A percentile compares a stretch with the other conserved stretches of the same genome.
Conservation (phyloP, 768 basidiomycete species). For the Boletus vermiculosoides region DNA sequence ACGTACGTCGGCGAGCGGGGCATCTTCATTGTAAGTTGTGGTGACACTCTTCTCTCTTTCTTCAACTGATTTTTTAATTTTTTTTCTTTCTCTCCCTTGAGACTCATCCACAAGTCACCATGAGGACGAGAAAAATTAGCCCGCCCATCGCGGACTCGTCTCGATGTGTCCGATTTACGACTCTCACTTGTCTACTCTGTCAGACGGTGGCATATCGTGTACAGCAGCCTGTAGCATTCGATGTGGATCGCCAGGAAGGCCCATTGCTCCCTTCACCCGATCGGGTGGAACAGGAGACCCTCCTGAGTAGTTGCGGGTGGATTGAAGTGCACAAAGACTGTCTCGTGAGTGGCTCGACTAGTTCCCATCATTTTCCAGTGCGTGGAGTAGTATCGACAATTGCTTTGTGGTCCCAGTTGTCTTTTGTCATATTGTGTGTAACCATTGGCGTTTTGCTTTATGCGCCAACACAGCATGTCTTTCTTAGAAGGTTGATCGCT, state of each 20-base stretch:
- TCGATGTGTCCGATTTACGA: constrained; percentile 57
- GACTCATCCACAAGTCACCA: constrained; percentile 69
- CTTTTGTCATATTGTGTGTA: constrained; percentile 2
- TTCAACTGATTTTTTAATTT: constrained; percentile 8
- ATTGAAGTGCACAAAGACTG: constrained; percentile 66
- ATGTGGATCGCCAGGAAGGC: constrained; percentile 60
- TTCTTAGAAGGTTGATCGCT: background rate
- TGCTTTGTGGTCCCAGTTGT: constrained; percentile 2
- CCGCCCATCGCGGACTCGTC: constrained; percentile 43
- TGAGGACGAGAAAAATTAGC: constrained; percentile 55
- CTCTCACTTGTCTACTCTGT: constrained; percentile 70
- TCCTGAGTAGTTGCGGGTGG: constrained; percentile 70
- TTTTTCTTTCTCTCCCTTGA: constrained; percentile 28
- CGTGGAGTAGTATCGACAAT: background rate
- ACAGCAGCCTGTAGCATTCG: constrained; percentile 53
- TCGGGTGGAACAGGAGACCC: constrained; percentile 71
- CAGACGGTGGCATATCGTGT: constrained; percentile 67
- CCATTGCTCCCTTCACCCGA: constrained; percentile 69
- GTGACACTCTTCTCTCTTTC: background rate
- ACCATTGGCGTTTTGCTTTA: constrained; percentile 6
- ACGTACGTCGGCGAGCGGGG: constrained; percentile 69
- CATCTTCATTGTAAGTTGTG: constrained; percentile 55
- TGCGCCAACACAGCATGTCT: constrained; percentile 7
- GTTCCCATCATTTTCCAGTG: background rate
- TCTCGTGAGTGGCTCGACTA: constrained; percentile 51